Evolutionary conservation across 257 asterid genomes (phyloP), one percentile per base, ranked within the genome.

Genomic region (Phtheirospermum japonicum): DNA sequence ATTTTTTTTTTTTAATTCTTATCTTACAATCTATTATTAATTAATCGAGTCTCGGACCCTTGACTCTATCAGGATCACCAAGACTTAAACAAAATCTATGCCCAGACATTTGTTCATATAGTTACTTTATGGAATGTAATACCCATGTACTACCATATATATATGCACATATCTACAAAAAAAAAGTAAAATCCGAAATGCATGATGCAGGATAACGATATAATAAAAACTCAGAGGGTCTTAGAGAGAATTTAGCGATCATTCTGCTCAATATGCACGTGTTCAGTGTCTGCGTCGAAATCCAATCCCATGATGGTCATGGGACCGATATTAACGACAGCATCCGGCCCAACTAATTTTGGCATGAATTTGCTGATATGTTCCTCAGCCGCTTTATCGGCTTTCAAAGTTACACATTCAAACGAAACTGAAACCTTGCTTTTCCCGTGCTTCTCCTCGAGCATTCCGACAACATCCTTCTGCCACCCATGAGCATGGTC

Each of bases 401-500:
- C 86, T 80, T 89, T 93, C 71, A 93, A 70, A 13, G 96, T 89
- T 74, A 87, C 99, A 51, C 99, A 93, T 63, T 83, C 91, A n/a
- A 93, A 93, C 49, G 83, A 80, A 70, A 89, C 84, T 4, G 76
- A 73, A 67, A 79, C 77, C 77, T 75, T 75, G 63, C 12, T 13
- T 70, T 80, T 83, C 56, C 63, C 73, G 18, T 79, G 83, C 80
- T 84, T 87, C 79, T 85, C 76, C 61, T 93, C 97, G 28, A 93
- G 71, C 96, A 89, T 82, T 42, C 89, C 89, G 56, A 83, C 88
- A 18, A 89, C 87, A 73, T 89, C 99, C 67, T 85, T 79, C 64
- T 89, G 96, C 97, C 99, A 92, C 67, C 97, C 99, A 48, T 93
- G 99, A 75, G 96, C 99, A 74, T 87, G 95, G 26, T 93, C 90